Conservation (phyloP, 108 stramenopile genomes). For the Cyclotella distinguenda region DNA sequence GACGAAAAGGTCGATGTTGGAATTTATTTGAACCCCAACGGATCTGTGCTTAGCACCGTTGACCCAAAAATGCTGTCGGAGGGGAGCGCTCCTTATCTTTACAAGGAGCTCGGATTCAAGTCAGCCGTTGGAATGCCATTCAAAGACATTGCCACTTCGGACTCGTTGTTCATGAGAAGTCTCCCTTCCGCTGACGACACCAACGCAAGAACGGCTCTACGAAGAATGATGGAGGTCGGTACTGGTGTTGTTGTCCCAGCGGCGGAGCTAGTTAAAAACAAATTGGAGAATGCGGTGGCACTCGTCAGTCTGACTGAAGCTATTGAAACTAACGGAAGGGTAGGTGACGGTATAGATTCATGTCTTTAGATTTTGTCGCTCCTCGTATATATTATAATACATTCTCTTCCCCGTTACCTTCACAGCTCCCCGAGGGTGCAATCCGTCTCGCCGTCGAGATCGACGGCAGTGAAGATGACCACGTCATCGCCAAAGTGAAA, state of each 20-base stretch:
- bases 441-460: slow-evolving; percentile 86
- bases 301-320: slow-evolving; percentile 83
- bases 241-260: slow-evolving; percentile 91
- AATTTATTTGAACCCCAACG: slow-evolving; percentile 87
- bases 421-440: slow-evolving; percentile 79
- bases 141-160: slow-evolving; percentile 94
- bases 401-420: slow-evolving; percentile 9
- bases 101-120: slow-evolving; percentile 92
- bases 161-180: slow-evolving; percentile 80
- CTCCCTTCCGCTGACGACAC: slow-evolving; percentile 74
- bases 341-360: slow-evolving; percentile 24
- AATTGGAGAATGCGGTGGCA: slow-evolving; percentile 90
- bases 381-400: too few species aligned
- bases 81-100: slow-evolving; percentile 80
- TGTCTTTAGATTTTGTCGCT: too few species aligned
- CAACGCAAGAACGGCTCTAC: slow-evolving; percentile 77
- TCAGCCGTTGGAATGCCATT: slow-evolving; percentile 96
- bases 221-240: slow-evolving; percentile 88
- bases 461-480: slow-evolving; percentile 79
- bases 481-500: slow-evolving; percentile 70
- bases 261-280: slow-evolving; percentile 83
- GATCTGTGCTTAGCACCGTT: slow-evolving; percentile 79
- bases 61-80: slow-evolving; percentile 75
- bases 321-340: slow-evolving; percentile 69
- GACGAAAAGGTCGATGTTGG: slow-evolving; percentile 83